Evolutionary conservation across 176 grass and related monocot species (phyloP).

Genomic region (Musa troglodytarum): DNA sequence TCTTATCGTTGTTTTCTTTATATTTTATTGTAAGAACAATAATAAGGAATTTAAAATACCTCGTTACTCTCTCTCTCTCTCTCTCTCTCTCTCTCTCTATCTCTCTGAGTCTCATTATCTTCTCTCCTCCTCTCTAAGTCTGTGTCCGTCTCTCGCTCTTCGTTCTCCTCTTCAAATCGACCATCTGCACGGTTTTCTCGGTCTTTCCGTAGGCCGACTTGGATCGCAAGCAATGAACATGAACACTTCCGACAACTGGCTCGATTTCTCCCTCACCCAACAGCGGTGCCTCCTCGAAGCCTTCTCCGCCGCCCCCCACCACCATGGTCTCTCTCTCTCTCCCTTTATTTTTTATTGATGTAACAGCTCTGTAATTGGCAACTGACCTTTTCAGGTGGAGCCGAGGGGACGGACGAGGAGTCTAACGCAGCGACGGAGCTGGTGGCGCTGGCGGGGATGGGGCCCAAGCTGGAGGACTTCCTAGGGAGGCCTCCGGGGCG

Average conservation of each 20-base stretch:
- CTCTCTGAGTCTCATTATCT: neutral
- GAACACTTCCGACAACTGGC: slow-evolving; percentile 60
- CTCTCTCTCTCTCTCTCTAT: slow-evolving; percentile 16
- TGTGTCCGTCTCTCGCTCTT: slow-evolving; percentile 29
- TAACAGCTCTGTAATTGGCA: neutral
- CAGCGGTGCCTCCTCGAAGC: slow-evolving; percentile 4
- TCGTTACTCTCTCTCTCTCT: slow-evolving; percentile 25
- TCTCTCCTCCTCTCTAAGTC: slow-evolving; percentile 24
- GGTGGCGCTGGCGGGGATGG: slow-evolving; percentile 37
- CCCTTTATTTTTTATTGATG: neutral
- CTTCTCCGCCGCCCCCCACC: slow-evolving; percentile 26
- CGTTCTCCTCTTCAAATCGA: neutral
- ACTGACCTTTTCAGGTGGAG: neutral
- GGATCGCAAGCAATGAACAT: slow-evolving; percentile 34
- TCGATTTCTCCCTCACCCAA: slow-evolving; percentile 58
- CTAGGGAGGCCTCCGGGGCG: slow-evolving; percentile 15
- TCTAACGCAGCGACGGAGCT: slow-evolving; percentile 41
- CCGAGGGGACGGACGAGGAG: slow-evolving; percentile 42
- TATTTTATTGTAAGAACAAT: slow-evolving; percentile 1
- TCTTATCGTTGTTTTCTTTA: slow-evolving; percentile 17
- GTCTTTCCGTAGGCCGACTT: neutral
- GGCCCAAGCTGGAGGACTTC: slow-evolving; percentile 63
- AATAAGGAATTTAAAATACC: slow-evolving; percentile 8
- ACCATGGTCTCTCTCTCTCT: slow-evolving; percentile 1
- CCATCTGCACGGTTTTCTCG: slow-evolving; percentile 3